These are phyloP conservation scores for Linum tenue DNA, from an alignment of 345 rosid genomes.

Conservation along the genomic window DNA sequence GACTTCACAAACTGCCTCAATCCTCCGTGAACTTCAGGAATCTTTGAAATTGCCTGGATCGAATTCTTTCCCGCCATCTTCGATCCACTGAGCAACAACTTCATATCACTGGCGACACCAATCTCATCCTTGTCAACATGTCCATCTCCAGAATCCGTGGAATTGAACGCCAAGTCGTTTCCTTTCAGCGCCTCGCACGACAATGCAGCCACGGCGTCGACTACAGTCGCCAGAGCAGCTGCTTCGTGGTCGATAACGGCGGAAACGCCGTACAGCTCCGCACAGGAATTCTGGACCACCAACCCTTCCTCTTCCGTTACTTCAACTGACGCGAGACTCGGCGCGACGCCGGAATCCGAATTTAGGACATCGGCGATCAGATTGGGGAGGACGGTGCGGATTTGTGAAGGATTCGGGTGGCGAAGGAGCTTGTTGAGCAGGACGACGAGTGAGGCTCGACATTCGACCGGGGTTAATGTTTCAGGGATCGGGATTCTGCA, in stretches of 20 bases:
- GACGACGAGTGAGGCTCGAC: constrained; percentile 38
- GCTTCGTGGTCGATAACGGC: constrained; percentile 49
- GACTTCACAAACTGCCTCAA: constrained; percentile 50
- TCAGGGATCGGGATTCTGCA: constrained; percentile 11
- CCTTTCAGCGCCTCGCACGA: constrained; percentile 62
- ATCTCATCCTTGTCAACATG: constrained; percentile 50
- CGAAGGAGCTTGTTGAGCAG: constrained; percentile 57
- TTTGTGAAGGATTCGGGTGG: constrained; percentile 18
- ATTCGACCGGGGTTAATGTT: constrained; percentile 30
- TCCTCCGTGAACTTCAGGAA: constrained; percentile 47
- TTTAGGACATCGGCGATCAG: constrained; percentile 28
- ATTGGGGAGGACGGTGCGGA: constrained; percentile 34
- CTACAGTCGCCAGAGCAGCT: constrained; percentile 35
- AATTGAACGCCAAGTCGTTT: constrained; percentile 38
- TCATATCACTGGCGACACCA: constrained; percentile 63
- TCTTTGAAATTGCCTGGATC: constrained; percentile 32
- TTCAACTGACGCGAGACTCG: constrained; percentile 16
- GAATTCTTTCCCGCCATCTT: constrained; percentile 40
- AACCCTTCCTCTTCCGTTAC: constrained; percentile 39
- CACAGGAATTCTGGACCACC: constrained; percentile 27
- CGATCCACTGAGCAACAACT: constrained; percentile 63
- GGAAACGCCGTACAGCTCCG: constrained; percentile 38
- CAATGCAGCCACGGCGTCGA: constrained; percentile 58
- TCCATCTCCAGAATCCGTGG: constrained; percentile 62
- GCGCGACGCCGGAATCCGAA: constrained; percentile 2